Base-by-base conservation (phyloP, 1,284 basidiomycete species). In the Sporisorium graminicola region DNA sequence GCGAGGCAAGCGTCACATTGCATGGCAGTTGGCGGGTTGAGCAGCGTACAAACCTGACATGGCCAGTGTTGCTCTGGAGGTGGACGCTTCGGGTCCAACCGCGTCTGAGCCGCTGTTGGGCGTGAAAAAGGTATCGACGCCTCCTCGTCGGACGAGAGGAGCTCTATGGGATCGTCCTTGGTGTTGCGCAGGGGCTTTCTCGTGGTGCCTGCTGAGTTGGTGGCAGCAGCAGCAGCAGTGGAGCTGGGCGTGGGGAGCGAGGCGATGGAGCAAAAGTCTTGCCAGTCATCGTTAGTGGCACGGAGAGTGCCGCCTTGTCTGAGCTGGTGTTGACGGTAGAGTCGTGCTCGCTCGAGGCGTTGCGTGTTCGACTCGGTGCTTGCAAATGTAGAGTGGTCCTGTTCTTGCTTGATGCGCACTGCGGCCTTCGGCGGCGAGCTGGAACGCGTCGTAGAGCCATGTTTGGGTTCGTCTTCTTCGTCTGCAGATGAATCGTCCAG, bases 261-360 rank as follows among this genome's bases (percentile, higher is more conserved):
- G 2, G 66, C 50, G 16, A 69, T 59, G 5, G 65, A 58, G 55
- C 66, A 73, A 22, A 76, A 74, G 12, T 69, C 74, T 35, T 35
- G 53, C 74, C 74, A 77, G 26, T 77, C 74, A 10, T 77, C 66
- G 37, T 49, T 42, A 24, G 70, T 77, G 5, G 66, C 64, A 13
- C 46, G 57, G 3, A 58, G 51, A 5, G 18, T 47, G n/a, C 74
- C 74, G 22, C 69, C 69, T 47, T 77, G 74, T 31, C 58, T 59
- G 37, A 56, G 47, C 51, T 69, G 63, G 52, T 77, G 74, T 44
- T 73, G 65, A 7, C 66, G 70, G 24, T 77, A 74, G 6, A 73
- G 56, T 18, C 58, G 55, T 2, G 74, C 58, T 27, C 74, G 55
- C 13, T 77, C 74, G 7, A 62, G 52, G n/a, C 74, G 56, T 29